Evolutionary conservation across 257 asterid genomes (phyloP).

Genomic region (Solanum virginianum): DNA sequence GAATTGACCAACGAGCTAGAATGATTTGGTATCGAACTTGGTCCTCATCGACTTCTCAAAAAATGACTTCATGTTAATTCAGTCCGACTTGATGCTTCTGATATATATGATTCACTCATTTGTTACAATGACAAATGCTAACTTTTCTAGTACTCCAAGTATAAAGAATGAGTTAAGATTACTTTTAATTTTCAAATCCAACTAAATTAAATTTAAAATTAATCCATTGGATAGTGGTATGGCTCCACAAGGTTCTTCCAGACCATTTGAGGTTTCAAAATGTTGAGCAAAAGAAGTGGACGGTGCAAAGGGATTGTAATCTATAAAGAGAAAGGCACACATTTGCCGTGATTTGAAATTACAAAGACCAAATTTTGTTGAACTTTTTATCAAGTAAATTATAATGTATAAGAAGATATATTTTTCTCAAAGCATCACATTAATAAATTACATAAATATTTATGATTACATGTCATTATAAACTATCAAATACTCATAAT

Average conservation of each 20-base stretch:
- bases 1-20: no score
- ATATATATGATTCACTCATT: no score
- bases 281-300: not conserved
- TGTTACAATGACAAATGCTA: not conserved
- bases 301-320: conserved; percentile 17
- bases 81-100: no score
- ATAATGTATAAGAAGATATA: not conserved
- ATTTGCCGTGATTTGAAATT: not conserved
- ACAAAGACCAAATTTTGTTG: not conserved
- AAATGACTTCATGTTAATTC: no score
- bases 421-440: not conserved
- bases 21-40: no score
- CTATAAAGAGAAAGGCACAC: not conserved
- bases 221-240: not conserved
- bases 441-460: not conserved
- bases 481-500: not conserved
- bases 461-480: not conserved
- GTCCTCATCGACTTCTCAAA: no score
- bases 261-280: not conserved
- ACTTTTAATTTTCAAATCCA: not conserved
- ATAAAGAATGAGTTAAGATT: no score
- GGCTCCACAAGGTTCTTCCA: not conserved
- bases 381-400: not conserved
- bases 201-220: not conserved
- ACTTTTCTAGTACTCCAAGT: not conserved